These are phyloP conservation scores for Claviceps monticola DNA, from an alignment of 2,329 filamentous ascomycete species.

Conservation along the genomic window DNA sequence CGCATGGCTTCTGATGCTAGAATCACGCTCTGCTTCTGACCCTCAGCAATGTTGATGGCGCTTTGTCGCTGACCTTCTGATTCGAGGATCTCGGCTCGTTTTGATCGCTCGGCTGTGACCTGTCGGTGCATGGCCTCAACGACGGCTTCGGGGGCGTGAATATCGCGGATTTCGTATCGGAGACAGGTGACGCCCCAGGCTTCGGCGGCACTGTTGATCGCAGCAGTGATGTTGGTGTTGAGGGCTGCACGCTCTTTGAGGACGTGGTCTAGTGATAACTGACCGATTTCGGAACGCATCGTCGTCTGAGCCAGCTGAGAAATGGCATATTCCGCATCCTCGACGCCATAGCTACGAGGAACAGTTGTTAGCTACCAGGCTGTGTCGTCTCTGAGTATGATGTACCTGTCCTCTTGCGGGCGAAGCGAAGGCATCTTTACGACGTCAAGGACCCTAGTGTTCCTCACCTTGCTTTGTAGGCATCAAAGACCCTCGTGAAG, in stretches of 20 bases:
- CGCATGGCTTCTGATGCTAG: conserved; percentile 84
- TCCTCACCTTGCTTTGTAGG: conserved; percentile 82
- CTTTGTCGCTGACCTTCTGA: conserved; percentile 94
- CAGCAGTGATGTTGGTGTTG: conserved; percentile 96
- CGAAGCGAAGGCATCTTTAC: neutral
- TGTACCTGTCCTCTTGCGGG: too few species aligned
- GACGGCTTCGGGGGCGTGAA: conserved; percentile 85
- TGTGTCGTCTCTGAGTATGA: too few species aligned
- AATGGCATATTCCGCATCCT: conserved; percentile 97
- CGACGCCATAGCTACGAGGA: conserved; percentile 70
- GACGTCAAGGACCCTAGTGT: neutral
- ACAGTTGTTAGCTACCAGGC: neutral
- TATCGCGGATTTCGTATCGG: conserved; percentile 95
- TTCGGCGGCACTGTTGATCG: conserved; percentile 94
- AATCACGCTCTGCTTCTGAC: conserved; percentile 92
- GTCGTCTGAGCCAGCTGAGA: conserved; percentile 96
- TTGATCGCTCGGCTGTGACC: conserved; percentile 91
- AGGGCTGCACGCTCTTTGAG: conserved; percentile 92
- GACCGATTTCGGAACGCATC: conserved; percentile 97
- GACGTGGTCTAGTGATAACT: conserved; percentile 91
- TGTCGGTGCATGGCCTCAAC: conserved; percentile 98
- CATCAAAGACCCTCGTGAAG: conserved; percentile 92
- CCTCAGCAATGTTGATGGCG: conserved; percentile 97
- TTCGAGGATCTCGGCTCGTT: conserved; percentile 93
- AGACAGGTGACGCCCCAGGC: conserved; percentile 95